Conservation (phyloP, 176 grass and related monocot species). For the Oropetium thomaeum region DNA sequence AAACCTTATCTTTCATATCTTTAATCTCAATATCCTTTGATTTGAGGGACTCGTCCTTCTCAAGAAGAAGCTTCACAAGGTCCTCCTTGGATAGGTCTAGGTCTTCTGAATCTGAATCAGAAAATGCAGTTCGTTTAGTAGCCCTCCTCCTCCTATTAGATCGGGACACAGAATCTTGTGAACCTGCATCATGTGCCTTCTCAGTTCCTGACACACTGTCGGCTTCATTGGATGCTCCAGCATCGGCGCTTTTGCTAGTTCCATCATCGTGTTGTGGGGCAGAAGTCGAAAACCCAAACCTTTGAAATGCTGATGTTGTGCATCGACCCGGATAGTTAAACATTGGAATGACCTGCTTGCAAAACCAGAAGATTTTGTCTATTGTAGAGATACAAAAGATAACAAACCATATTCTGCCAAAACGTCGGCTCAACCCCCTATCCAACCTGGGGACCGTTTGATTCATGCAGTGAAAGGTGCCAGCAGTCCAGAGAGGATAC, state of each 20-base stretch:
- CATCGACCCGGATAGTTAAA: slow-evolving; percentile 1
- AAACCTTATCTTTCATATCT: slow-evolving; percentile 58
- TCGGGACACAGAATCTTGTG: slow-evolving; percentile 6
- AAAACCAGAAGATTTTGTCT: neutral
- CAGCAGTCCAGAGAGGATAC: neutral
- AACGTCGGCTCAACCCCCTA: neutral
- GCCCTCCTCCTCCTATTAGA: slow-evolving; percentile 30
- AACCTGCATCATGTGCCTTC: slow-evolving; percentile 36
- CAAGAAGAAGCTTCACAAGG: slow-evolving; percentile 55
- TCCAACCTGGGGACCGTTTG: neutral
- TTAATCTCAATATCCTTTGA: slow-evolving; percentile 56
- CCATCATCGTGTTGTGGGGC: slow-evolving; percentile 26
- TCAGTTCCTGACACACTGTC: neutral
- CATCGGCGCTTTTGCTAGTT: slow-evolving; percentile 1
- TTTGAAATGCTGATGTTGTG: slow-evolving; percentile 29
- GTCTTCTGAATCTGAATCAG: slow-evolving; percentile 55
- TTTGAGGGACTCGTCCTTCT: slow-evolving; percentile 55
- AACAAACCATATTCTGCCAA: neutral
- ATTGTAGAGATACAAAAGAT: neutral
- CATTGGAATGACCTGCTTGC: neutral
- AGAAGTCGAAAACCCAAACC: slow-evolving; percentile 45
- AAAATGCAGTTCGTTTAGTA: slow-evolving; percentile 60
- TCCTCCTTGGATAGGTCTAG: slow-evolving; percentile 49
- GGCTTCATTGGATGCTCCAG: slow-evolving; percentile 14
- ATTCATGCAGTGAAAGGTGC: neutral